phyloP scores from a whole-genome alignment of 176 grass and related monocot genomes.

The Lolium perenne region DNA sequence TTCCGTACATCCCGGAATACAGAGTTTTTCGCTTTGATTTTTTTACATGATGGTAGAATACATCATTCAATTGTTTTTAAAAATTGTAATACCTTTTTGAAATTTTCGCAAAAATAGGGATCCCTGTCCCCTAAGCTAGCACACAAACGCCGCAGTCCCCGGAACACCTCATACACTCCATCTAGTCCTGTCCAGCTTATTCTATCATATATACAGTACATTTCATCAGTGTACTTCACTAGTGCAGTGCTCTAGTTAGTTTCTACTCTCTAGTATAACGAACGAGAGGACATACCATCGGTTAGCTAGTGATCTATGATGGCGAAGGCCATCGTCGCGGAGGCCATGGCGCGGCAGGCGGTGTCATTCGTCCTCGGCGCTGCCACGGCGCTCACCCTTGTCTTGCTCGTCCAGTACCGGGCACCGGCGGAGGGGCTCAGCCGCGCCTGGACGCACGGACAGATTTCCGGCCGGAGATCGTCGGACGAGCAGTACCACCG shows the following conservation, averaged over 20 bases:
- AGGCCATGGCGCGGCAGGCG: constrained; percentile 31
- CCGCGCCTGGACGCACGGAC: background rate
- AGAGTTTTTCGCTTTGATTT: too few relatives aligned
- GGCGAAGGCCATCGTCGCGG: background rate
- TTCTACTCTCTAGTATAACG: background rate
- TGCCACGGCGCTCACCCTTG: constrained; percentile 38
- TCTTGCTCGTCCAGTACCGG: constrained; percentile 45
- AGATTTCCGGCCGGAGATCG: background rate
- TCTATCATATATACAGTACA: too few relatives aligned
- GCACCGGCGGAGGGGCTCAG: constrained; percentile 24
- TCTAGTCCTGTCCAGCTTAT: background rate
- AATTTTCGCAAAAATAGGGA: too few relatives aligned
- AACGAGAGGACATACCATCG: background rate
- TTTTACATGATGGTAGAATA: too few relatives aligned
- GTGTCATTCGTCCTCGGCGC: constrained; percentile 50
- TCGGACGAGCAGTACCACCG: background rate
- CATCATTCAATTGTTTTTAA: too few relatives aligned
- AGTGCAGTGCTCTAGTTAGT: background rate
- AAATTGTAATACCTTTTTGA: too few relatives aligned
- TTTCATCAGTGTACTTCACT: too few relatives aligned
- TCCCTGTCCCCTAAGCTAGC: too few relatives aligned
- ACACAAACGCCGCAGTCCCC: too few relatives aligned
- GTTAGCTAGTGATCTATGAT: background rate
- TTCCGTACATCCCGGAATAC: too few relatives aligned
- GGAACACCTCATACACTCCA: background rate